Evolutionary conservation across 2,329 filamentous ascomycete genomes (phyloP).

Genomic region (Balansia obtecta): DNA sequence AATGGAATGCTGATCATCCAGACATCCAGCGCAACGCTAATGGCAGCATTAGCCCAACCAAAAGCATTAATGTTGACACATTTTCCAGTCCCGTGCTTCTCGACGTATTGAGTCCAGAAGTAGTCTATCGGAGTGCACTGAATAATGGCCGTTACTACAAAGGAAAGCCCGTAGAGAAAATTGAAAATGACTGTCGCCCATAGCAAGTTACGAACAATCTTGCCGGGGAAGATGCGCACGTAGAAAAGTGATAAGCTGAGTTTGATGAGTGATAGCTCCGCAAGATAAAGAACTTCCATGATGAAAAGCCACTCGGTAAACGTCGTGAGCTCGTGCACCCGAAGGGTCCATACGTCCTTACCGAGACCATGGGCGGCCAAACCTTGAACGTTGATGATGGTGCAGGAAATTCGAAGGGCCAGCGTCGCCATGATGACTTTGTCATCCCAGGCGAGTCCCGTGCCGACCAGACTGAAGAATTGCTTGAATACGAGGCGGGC

Average conservation of each 20-base stretch:
- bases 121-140: neutral
- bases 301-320: slow-evolving; percentile 1
- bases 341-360: neutral
- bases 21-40: slow-evolving; percentile 1
- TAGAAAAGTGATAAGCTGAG: slow-evolving; percentile 1
- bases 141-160: neutral
- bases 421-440: neutral
- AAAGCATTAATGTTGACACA: slow-evolving; percentile 4
- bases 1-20: slow-evolving; percentile 3
- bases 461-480: neutral
- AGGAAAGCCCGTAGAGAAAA: neutral
- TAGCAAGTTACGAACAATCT: neutral
- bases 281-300: slow-evolving; percentile 1
- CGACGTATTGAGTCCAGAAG: slow-evolving; percentile 1
- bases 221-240: slow-evolving; percentile 1
- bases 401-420: neutral
- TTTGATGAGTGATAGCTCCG: slow-evolving; percentile 1
- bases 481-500: neutral
- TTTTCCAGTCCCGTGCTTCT: neutral
- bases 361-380: neutral
- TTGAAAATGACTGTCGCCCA: neutral
- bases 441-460: neutral
- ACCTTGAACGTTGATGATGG: slow-evolving; percentile 1
- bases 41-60: slow-evolving; percentile 3
- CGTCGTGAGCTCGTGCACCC: neutral